Evolutionary conservation across 2,329 filamentous ascomycete genomes (phyloP).

Genomic region (Diplodia intermedia): DNA sequence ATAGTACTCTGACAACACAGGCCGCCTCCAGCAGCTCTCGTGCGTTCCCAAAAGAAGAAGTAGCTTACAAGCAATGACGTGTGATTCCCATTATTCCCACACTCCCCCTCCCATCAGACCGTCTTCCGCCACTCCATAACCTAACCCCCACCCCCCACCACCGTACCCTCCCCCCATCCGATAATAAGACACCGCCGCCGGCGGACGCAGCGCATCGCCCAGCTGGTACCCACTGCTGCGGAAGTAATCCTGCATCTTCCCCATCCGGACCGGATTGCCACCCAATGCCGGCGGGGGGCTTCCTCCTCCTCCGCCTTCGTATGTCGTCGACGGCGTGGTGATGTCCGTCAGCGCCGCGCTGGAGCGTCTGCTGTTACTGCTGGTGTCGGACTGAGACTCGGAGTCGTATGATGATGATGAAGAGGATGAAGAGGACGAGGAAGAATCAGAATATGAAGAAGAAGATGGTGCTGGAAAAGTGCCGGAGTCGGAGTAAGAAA

Average conservation of each 20-base stretch:
- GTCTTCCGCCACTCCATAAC: not conserved
- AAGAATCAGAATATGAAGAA: too few species aligned
- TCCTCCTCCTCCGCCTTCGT: slow-evolving; percentile 10
- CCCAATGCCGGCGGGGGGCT: too few species aligned
- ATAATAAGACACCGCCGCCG: not conserved
- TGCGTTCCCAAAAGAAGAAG: too few species aligned
- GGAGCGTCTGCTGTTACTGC: slow-evolving; percentile 25
- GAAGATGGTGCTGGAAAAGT: not conserved
- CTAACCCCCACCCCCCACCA: not conserved
- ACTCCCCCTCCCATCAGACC: not conserved
- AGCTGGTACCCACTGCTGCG: slow-evolving; percentile 44
- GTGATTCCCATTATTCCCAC: too few species aligned
- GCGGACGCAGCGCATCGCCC: slow-evolving; percentile 41
- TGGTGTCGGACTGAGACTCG: not conserved
- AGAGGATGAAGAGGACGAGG: not conserved
- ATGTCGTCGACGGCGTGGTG: slow-evolving; percentile 36
- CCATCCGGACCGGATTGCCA: slow-evolving; percentile 42
- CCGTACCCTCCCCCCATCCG: not conserved
- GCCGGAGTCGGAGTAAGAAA: not conserved
- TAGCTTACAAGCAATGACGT: too few species aligned
- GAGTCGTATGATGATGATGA: not conserved
- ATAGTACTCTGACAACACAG: too few species aligned
- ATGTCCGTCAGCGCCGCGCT: slow-evolving; percentile 34
- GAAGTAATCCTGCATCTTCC: slow-evolving; percentile 45
- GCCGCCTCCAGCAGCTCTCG: too few species aligned